Conservation (phyloP, 2,329 filamentous ascomycete species). For the Cladophialophora bantiana region DNA sequence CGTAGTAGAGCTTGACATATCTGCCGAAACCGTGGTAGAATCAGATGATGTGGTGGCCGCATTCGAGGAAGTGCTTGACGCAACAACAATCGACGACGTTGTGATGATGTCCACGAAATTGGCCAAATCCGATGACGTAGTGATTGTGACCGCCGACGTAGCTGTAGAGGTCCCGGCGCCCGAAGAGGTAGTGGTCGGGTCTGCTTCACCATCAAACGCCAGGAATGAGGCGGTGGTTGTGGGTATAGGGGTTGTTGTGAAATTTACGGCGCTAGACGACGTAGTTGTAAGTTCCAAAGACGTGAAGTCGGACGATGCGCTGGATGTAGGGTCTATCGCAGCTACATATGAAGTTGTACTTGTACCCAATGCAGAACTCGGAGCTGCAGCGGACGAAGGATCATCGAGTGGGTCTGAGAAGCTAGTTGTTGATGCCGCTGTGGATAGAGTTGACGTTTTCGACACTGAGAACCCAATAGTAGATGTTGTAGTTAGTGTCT, state of each 20-base stretch:
- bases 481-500: neutral
- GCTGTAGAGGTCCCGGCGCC: neutral
- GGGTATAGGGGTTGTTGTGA: neutral
- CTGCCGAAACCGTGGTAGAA: neutral
- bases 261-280: conserved; percentile 3
- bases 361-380: neutral
- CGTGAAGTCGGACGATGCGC: neutral
- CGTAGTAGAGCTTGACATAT: neutral
- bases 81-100: neutral
- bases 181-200: neutral
- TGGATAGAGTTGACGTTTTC: neutral
- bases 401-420: neutral
- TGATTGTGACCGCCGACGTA: neutral
- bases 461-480: neutral
- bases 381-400: neutral
- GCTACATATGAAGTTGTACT: neutral
- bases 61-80: neutral
- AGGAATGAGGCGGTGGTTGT: neutral
- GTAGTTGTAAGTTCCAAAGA: neutral
- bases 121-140: neutral
- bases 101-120: neutral
- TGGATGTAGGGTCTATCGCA: neutral
- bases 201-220: neutral
- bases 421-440: neutral
- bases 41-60: neutral